Base-by-base conservation (phyloP, 1,284 basidiomycete genomes). In the Boletellus sp. region DNA sequence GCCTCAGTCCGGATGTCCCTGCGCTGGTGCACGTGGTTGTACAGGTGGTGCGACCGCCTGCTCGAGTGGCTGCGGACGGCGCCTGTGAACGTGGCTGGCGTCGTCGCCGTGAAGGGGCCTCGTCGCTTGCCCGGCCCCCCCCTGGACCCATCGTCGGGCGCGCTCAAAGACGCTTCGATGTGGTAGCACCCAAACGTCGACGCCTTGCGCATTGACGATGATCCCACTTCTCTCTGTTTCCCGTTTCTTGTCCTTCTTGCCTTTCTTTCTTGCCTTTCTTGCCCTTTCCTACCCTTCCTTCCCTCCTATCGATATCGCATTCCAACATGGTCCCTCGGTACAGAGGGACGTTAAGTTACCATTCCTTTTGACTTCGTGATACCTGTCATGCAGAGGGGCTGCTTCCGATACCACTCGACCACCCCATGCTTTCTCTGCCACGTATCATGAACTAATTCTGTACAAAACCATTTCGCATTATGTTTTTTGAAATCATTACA, bases 1-100 rank as follows among this genome's bases (percentile, higher is more conserved):
- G 59, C 52, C 36, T 60, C 65, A 8, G 65, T 58, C 37, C 44
- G 50, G 43, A 21, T 63, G 26, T 62, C 53, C 48, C 10, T 67
- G 50, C 47, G 53, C 13, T 67, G 61, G 65, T 63, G 63, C 54
- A 54, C 63, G 38, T 62, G 61, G 59, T 10, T 64, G 37, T 53
- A 22, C 18, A 47, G 33, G 49, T 46, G 54, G 54, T 63, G 45
- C 45, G 50, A 52, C 41, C 22, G 22, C 44, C 30, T 62, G 28
- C 15, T 55, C 19, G 44, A 49, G 16, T 28, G 44, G 44, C 21
- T 64, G 24, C 59, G 26, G 26, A 26, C 26, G 26, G 10, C 26
- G 26, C 8, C 26, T 26, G 8, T 8, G 8, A 26, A 26, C 26
- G 26, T 26, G 26, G 26, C 26, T 26, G 26, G 26, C 8, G 26